Evolutionary conservation across 2,329 filamentous ascomycete species (phyloP), one percentile per base, ranked within the genome.

Genomic region (Sodiomyces alkalinus): DNA sequence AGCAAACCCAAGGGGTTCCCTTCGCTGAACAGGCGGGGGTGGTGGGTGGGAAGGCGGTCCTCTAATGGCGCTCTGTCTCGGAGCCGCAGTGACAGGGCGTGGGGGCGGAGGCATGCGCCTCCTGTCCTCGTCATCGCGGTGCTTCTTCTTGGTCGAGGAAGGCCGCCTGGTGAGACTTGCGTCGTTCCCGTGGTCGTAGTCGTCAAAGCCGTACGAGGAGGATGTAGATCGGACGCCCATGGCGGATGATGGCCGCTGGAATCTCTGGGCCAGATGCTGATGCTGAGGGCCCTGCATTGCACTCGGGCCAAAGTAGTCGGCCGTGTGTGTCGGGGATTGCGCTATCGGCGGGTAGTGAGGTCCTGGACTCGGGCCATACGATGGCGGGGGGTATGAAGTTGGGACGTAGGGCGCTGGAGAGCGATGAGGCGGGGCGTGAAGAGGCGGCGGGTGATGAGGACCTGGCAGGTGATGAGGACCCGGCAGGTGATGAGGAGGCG

Each of bases 71-170:
- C 6, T 11, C 3, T 16, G 23, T 17, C 23, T 17, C 2, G 23
- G 23, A 4, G 14, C 23, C 10, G 23, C 17, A 5, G 23, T 25
- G 23, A 25, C 23, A 16, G 23, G 23, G 8, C 23, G 41, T 7
- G 48, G 45, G 4, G 62, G 62, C 8, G 64, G 63, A 14, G 65
- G 64, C 62, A 67, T 65, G 17, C 52, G 49, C 27, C 41, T 47
- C 18, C 57, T 52, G 28, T 64, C 61, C 2, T 64, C 57, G 1
- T 60, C 53, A 6, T 49, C 42, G 30, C 12, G 12, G 23, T 25
- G 13, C 13, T 25, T 25, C 23, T 25, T 25, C 7, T 11, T 8
- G n/a, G n/a, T n/a, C n/a, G n/a, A n/a, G 8, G 23, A 66, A n/a
- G 54, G 37, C 14, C 59, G 57, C 16, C 62, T 53, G 5, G 46